Percentiles rank a stretch among this genome's conserved stretches.
Evolutionary conservation across 805 yeast genomes (phyloP).

Genomic region (Priceomyces haplophilus): DNA sequence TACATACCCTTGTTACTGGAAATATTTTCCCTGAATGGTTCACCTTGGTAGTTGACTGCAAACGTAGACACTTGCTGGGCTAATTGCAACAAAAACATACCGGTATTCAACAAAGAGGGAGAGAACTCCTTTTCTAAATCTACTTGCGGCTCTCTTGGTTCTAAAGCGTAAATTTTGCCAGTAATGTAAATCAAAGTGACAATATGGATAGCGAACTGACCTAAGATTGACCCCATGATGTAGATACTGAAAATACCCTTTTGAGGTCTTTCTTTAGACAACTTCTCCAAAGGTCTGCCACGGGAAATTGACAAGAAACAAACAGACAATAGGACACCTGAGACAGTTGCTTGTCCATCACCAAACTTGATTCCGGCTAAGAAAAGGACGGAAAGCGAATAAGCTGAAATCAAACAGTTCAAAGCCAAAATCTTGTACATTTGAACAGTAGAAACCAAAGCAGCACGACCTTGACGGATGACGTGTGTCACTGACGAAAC

Average conservation of each 20-base stretch:
- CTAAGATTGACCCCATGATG: slow-evolving; percentile 96
- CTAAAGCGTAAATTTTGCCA: slow-evolving; percentile 75
- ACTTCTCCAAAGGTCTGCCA: slow-evolving; percentile 83
- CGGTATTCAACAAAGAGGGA: slow-evolving; percentile 93
- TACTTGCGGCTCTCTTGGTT: slow-evolving; percentile 87
- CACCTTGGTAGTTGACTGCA: slow-evolving; percentile 96
- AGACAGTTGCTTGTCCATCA: slow-evolving; percentile 94
- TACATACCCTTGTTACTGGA: slow-evolving; percentile 94
- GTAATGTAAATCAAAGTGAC: slow-evolving; percentile 79
- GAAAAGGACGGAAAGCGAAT: slow-evolving; percentile 88
- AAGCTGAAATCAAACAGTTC: slow-evolving; percentile 95
- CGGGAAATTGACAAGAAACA: slow-evolving; percentile 95
- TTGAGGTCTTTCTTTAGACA: slow-evolving; percentile 93
- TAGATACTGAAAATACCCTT: slow-evolving; percentile 93
- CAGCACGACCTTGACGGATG: slow-evolving; percentile 97
- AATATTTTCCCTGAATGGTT: slow-evolving; percentile 91
- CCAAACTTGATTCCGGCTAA: slow-evolving; percentile 98
- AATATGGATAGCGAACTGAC: slow-evolving; percentile 94
- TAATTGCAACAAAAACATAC: slow-evolving; percentile 88
- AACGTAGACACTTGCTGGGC: slow-evolving; percentile 97
- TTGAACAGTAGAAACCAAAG: slow-evolving; percentile 94
- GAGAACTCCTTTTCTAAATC: slow-evolving; percentile 85
- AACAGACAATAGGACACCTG: slow-evolving; percentile 88
- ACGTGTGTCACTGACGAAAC: slow-evolving; percentile 91
- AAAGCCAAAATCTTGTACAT: slow-evolving; percentile 97